Conservation (phyloP, 805 yeast species). For the Yamadazyma akitaensis region DNA sequence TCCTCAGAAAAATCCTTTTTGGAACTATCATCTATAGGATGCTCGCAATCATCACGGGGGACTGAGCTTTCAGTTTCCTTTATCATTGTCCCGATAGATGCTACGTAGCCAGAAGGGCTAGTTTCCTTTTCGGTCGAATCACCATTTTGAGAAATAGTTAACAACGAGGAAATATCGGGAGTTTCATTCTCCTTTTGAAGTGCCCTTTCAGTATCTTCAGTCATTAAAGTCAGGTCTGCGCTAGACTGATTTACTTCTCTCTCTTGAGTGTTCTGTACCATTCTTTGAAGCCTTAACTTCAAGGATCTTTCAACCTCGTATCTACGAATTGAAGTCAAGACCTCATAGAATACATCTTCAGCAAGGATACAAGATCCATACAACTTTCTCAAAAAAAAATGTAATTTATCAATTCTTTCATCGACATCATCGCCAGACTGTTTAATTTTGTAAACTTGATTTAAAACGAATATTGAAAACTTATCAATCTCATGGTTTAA, state of each 20-base stretch:
- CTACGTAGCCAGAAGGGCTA: background rate
- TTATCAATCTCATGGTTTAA: conserved; percentile 13
- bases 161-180: background rate
- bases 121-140: background rate
- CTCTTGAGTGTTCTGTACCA: background rate
- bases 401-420: conserved; percentile 20
- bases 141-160: background rate
- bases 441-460: conserved; percentile 15
- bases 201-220: background rate
- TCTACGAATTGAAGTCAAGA: conserved; percentile 17
- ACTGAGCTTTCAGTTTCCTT: background rate
- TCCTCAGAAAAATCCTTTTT: no score
- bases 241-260: background rate
- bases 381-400: conserved; percentile 25
- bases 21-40: no score
- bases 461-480: conserved; percentile 7
- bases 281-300: background rate
- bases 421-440: conserved; percentile 5
- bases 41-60: no score
- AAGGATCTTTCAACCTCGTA: conserved; percentile 2
- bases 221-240: background rate
- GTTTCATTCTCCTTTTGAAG: background rate
- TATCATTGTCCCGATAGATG: background rate
- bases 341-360: conserved; percentile 20
- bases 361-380: conserved; percentile 29